Evolutionary conservation across 1,139 yeast species (phyloP).

Genomic region (Meyerozyma carpophila): DNA sequence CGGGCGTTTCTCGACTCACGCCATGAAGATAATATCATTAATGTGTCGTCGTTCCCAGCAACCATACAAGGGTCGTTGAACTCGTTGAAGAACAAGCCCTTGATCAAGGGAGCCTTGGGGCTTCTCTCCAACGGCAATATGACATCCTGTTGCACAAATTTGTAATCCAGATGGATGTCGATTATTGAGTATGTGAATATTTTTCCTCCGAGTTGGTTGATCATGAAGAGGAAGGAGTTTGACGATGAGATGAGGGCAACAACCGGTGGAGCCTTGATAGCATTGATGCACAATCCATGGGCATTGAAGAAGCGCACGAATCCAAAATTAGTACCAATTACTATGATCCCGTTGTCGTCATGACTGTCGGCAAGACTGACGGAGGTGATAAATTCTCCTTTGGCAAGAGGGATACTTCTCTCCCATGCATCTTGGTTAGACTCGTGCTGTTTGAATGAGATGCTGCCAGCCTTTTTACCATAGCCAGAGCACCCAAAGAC

Average conservation of each 20-base stretch:
- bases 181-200: constrained; percentile 34
- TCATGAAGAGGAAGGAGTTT: constrained; percentile 25
- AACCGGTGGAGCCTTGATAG: constrained; percentile 36
- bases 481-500: constrained; percentile 50
- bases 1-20: constrained; percentile 67
- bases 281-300: constrained; percentile 36
- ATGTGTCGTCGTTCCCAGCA: constrained; percentile 63
- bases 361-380: constrained; percentile 28
- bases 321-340: constrained; percentile 40
- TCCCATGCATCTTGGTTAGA: constrained; percentile 43
- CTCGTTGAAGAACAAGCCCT: constrained; percentile 74
- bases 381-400: constrained; percentile 31
- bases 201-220: constrained; percentile 25
- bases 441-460: constrained; percentile 43
- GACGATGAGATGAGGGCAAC: constrained; percentile 33
- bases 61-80: constrained; percentile 87
- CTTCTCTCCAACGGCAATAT: constrained; percentile 29
- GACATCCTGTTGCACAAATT: constrained; percentile 37
- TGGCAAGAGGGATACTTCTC: constrained; percentile 29
- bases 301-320: constrained; percentile 36
- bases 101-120: constrained; percentile 34
- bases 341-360: constrained; percentile 26
- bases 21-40: constrained; percentile 74
- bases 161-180: constrained; percentile 31
- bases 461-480: constrained; percentile 22